phyloP scores from a whole-genome alignment of 2,329 filamentous ascomycete genomes.

The Dactylellina parvicollis region DNA sequence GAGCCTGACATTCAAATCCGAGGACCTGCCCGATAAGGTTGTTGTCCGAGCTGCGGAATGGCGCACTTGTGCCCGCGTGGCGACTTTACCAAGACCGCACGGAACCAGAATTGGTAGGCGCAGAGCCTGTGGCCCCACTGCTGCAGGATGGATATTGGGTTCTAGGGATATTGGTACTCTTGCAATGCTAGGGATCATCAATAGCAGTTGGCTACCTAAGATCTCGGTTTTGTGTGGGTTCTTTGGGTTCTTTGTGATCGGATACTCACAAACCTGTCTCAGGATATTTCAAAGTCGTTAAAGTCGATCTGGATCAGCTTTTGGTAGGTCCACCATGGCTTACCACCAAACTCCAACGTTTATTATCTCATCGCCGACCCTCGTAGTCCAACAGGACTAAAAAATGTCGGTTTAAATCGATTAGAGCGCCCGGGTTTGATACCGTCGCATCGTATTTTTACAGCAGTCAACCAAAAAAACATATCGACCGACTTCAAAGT shows the following conservation, averaged over 20 bases:
- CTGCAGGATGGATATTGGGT: not conserved
- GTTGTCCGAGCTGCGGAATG: conserved; percentile 32
- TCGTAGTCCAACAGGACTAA: too few relatives aligned
- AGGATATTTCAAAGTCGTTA: too few relatives aligned
- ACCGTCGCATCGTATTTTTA: too few relatives aligned
- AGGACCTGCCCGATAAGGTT: conserved; percentile 44
- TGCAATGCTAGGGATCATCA: conserved; percentile 31
- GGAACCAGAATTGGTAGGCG: conserved; percentile 40
- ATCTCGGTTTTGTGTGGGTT: too few relatives aligned
- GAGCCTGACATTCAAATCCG: conserved; percentile 3
- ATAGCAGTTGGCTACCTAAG: conserved; percentile 36
- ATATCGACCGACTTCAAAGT: too few relatives aligned
- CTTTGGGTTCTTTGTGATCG: too few relatives aligned
- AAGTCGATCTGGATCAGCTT: conserved; percentile 25
- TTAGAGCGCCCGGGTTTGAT: not conserved
- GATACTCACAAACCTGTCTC: too few relatives aligned
- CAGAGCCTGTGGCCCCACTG: conserved; percentile 9
- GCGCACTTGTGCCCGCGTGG: conserved; percentile 49
- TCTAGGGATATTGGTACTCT: conserved; percentile 6
- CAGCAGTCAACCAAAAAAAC: too few relatives aligned
- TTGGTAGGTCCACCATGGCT: conserved; percentile 4
- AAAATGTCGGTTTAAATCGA: not conserved
- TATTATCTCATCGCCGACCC: conserved; percentile 5
- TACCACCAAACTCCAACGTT: not conserved
- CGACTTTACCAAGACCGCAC: conserved; percentile 18